A percentile compares a stretch with the other conserved stretches of the same genome.
Evolutionary conservation across 352 stramenopile genomes (phyloP).

Genomic region (Aphanomyces astaci): DNA sequence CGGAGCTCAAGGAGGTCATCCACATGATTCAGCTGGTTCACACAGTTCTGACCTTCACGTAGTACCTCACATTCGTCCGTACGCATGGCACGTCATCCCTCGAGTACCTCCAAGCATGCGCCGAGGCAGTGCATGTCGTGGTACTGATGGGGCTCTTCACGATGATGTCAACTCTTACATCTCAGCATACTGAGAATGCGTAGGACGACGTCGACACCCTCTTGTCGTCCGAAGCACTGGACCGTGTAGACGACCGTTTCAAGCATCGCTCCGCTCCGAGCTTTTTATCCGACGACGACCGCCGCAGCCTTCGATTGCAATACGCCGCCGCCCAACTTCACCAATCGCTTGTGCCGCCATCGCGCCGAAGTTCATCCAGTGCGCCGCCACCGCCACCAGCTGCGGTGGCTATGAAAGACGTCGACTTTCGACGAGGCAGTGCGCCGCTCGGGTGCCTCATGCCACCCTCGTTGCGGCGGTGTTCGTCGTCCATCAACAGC

Average conservation of each 20-base stretch:
- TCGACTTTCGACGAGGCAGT: conserved; percentile 2
- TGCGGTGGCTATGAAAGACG: too few relatives aligned
- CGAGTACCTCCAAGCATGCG: background rate
- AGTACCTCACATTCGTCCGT: conserved; percentile 7
- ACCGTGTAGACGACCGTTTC: background rate
- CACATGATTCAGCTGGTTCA: background rate
- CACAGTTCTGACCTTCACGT: background rate
- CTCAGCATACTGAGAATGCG: background rate
- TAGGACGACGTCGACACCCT: background rate
- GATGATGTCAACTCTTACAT: background rate
- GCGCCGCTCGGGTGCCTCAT: background rate
- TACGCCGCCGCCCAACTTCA: background rate
- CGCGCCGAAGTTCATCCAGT: background rate
- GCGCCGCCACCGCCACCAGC: background rate
- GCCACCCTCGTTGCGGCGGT: background rate
- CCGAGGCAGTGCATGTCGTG: background rate
- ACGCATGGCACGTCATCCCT: conserved; percentile 1
- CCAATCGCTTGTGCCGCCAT: background rate
- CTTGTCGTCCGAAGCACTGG: background rate
- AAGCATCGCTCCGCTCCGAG: background rate
- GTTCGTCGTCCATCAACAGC: conserved; percentile 1
- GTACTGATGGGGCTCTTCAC: background rate
- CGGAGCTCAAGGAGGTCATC: background rate
- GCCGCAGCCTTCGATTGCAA: background rate
- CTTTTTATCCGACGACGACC: background rate